Evolutionary conservation across 2,329 filamentous ascomycete genomes (phyloP), one percentile per base, ranked within the genome.

Genomic region (Golovinomyces cichoracearum): DNA sequence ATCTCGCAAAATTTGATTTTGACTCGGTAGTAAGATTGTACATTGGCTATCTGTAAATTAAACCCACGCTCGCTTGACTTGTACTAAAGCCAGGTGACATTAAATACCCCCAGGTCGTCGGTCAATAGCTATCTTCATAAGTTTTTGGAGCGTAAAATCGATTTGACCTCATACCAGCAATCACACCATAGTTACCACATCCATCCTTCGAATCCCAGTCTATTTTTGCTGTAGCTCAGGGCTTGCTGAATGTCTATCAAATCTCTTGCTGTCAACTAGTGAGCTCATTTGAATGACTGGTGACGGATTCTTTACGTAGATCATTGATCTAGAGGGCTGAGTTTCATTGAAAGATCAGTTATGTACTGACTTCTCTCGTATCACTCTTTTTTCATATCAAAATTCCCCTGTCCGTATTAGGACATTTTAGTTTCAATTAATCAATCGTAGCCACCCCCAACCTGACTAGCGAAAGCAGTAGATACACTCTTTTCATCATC

Each of bases 401-500:
- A 52, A 52, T 48, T 42, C 54, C 49, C 41, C 41, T 53, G 52
- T 50, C 52, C 44, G 31, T 13, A 22, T 41, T 17, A 26, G 31
- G 22, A 23, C 21, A 27, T 9, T 26, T 35, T 26, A 17, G 25
- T 38, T 23, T 17, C 38, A 4, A 33, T 54, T 50, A 51, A 62
- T 62, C 60, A 62, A 54, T 62, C 60, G 51, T 61, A 62, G 50
- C 59, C 59, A 51, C 60, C 59, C 48, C 83, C 85, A 56, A 94
- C 77, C 64, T 95, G 90, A 66, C 85, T 94, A 52, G 88, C 86
- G 66, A 95, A 98, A 45, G 86, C 86, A 48, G 90, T 95, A 60
- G 84, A 93, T 58, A 95, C 76, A 64, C 88, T 95, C 65, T 90
- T 84, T 59, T 90, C 84, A 61, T 95, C 90, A 56, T 98, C 90